A percentile compares a stretch with the other conserved stretches of the same genome.
Evolutionary conservation across 495 filamentous ascomycete species (phyloP).

Genomic region (Bacidia rubella): DNA sequence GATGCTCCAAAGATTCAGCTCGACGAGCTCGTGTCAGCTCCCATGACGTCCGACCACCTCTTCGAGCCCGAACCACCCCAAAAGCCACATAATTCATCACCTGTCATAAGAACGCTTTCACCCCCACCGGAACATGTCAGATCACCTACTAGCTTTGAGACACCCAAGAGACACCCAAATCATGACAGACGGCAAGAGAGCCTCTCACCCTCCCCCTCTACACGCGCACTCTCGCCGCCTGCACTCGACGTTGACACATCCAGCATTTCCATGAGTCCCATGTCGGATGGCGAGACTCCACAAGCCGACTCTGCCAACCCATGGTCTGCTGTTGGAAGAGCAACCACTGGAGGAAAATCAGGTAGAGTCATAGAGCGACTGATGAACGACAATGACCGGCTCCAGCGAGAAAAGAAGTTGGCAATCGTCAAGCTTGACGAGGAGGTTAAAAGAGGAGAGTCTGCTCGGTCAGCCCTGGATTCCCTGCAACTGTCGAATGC

Average conservation of each 20-base stretch:
- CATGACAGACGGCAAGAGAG: neutral
- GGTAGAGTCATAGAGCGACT: slow-evolving; percentile 85
- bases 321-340: slow-evolving; percentile 72
- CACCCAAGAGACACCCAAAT: neutral
- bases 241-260: slow-evolving; percentile 18
- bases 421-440: slow-evolving; percentile 41
- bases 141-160: neutral
- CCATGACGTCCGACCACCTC: slow-evolving; percentile 10
- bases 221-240: neutral
- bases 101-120: neutral
- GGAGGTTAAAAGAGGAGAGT: slow-evolving; percentile 45
- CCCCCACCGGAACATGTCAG: neutral
- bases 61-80: slow-evolving; percentile 10
- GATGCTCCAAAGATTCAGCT: slow-evolving; percentile 18
- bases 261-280: slow-evolving; percentile 15
- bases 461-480: slow-evolving; percentile 57
- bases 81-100: slow-evolving; percentile 2
- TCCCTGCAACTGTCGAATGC: slow-evolving; percentile 62
- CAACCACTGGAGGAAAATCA: slow-evolving; percentile 64
- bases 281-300: slow-evolving; percentile 24
- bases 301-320: slow-evolving; percentile 25
- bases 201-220: neutral
- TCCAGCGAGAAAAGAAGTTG: slow-evolving; percentile 66
- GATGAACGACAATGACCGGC: slow-evolving; percentile 75
- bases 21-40: slow-evolving; percentile 14